Base-by-base conservation (phyloP, 352 stramenopile species). In the Pythium coloratum region DNA sequence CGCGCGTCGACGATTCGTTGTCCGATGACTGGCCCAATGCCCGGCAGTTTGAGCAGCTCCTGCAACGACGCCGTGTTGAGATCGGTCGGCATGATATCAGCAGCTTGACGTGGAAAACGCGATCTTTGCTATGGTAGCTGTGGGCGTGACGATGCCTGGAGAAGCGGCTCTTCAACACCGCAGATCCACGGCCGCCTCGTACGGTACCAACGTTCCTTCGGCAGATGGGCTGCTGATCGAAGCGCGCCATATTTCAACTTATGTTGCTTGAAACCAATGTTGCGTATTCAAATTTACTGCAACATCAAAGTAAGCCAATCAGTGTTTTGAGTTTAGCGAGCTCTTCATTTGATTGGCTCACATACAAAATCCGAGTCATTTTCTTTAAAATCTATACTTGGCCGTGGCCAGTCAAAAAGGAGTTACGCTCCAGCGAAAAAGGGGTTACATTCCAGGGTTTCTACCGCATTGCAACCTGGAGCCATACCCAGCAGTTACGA, bases 1-100 rank as follows among this genome's bases (percentile, higher is more conserved):
- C 78, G 78, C 28, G 63, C 66, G 34, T 66, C 70, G 14, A 88
- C 12, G 55, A 92, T 85, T 16, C 73, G 69, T 34, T 73, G 24
- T 6, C 72, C 76, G 18, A 76, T 81, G 0, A 73, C 76, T 10
- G 60, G 53, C 1, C 82, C 82, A 7, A 92, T 63, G 51, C 80
- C 79, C 0, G 79, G 76, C 4, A 91, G 67, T 9, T 51, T 34
- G 40, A 75, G 59, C 12, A 92, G 69, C 36, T 86, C 68, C 1
- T 32, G 38, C 16, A 56, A 20, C 13, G 75, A 74, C 55, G 77
- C 73, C 0, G 30, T 69, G 68, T 86, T 82, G 14, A 82, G 38
- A 65, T 86, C 66, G 34, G 78, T 66, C 13, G 33, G 2, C 55
- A 67, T 72, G 40, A n/a, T 38, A 26, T 30, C 16, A 16, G 2